These are phyloP conservation scores for Microdochium nivale DNA, from an alignment of 2,329 filamentous ascomycete genomes.

Conservation along the genomic window DNA sequence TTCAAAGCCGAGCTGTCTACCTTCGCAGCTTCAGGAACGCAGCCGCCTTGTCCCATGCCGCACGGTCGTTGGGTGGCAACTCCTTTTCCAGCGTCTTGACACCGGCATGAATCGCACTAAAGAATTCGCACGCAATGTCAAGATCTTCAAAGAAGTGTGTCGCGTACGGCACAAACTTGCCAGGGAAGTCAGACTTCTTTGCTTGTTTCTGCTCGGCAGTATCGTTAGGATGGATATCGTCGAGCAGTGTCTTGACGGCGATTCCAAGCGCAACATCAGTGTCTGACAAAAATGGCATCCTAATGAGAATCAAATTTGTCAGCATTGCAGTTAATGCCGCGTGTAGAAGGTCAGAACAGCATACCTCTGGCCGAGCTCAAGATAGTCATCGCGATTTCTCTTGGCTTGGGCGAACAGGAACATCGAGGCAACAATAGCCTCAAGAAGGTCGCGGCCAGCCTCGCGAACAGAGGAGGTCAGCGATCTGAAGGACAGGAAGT, in stretches of 20 bases:
- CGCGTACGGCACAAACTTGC: constrained; percentile 48
- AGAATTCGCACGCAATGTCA: constrained; percentile 46
- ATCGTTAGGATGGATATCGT: constrained; percentile 57
- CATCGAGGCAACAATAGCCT: constrained; percentile 72
- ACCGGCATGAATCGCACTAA: constrained; percentile 47
- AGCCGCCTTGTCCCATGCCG: constrained; percentile 46
- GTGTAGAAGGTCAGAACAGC: constrained; percentile 2
- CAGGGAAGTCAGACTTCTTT: constrained; percentile 42
- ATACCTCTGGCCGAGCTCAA: constrained; percentile 65
- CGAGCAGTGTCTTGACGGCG: constrained; percentile 70
- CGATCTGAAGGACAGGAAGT: constrained; percentile 78
- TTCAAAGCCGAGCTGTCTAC: background rate
- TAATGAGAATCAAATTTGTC: constrained; percentile 17
- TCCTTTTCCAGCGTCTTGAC: constrained; percentile 43
- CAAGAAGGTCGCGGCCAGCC: constrained; percentile 72
- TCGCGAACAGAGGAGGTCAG: constrained; percentile 72
- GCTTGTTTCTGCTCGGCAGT: constrained; percentile 34
- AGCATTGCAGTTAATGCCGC: constrained; percentile 6
- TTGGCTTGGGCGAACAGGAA: constrained; percentile 74
- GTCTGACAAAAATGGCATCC: constrained; percentile 59
- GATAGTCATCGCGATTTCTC: constrained; percentile 57
- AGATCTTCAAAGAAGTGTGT: constrained; percentile 52
- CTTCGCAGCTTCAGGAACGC: constrained; percentile 35
- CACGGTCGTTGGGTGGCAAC: constrained; percentile 35
- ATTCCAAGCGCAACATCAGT: constrained; percentile 71